These are phyloP conservation scores for Purshia tridentata DNA, from an alignment of 306 rosid species.

Conservation along the genomic window DNA sequence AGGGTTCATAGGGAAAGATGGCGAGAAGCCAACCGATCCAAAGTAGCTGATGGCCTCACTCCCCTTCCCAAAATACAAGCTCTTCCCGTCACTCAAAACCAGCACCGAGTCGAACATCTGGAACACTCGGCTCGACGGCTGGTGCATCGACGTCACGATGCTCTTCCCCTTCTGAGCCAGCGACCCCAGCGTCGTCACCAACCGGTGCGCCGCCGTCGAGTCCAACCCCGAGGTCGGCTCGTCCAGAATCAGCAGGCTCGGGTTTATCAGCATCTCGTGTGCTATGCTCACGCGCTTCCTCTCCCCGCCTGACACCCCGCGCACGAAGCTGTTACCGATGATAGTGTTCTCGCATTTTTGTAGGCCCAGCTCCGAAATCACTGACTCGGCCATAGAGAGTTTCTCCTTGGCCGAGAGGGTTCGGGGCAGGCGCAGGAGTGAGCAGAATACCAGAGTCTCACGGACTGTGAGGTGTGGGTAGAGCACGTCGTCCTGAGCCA, in stretches of 20 bases:
- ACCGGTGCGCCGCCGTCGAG: conserved; percentile 80
- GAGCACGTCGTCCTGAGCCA: conserved; percentile 75
- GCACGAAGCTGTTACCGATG: conserved; percentile 70
- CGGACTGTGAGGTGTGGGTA: conserved; percentile 81
- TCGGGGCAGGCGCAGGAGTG: conserved; percentile 71
- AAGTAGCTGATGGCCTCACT: conserved; percentile 63
- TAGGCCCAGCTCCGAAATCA: conserved; percentile 59
- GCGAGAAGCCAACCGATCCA: conserved; percentile 63
- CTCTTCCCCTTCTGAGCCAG: conserved; percentile 80
- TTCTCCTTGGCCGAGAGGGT: conserved; percentile 34
- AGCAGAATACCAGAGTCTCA: conserved; percentile 74
- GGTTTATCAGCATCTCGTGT: conserved; percentile 80
- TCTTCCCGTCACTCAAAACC: conserved; percentile 61
- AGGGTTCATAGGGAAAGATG: conserved; percentile 79
- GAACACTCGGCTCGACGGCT: conserved; percentile 83
- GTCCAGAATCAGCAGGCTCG: conserved; percentile 64
- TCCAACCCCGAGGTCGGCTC: conserved; percentile 93
- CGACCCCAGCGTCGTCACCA: conserved; percentile 42
- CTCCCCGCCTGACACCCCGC: conserved; percentile 92
- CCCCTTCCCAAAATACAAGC: conserved; percentile 68
- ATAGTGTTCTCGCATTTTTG: conserved; percentile 71
- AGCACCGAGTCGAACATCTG: conserved; percentile 70
- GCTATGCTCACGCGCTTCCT: conserved; percentile 83
- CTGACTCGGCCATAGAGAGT: conserved; percentile 56
- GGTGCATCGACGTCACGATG: conserved; percentile 77